Evolutionary conservation across 768 basidiomycete species (phyloP).

Genomic region (Grammothele lineata): DNA sequence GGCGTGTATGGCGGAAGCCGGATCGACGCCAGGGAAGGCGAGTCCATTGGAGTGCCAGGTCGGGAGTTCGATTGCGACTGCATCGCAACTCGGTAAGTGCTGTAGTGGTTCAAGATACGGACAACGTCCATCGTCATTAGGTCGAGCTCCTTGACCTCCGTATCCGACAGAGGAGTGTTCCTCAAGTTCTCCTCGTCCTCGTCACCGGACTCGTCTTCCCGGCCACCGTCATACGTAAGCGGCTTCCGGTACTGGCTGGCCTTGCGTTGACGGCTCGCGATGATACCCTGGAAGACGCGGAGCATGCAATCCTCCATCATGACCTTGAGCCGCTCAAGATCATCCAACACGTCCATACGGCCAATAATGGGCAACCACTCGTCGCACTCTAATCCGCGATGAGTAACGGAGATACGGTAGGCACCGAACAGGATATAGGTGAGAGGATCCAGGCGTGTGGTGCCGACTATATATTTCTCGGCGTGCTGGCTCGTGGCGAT

Average conservation of each 20-base stretch:
- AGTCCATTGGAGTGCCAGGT: constrained; percentile 60
- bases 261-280: constrained; percentile 29
- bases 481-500: constrained; percentile 44
- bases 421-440: constrained; percentile 91
- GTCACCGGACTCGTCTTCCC: constrained; percentile 53
- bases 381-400: constrained; percentile 80
- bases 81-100: constrained; percentile 53
- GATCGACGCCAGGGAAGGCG: constrained; percentile 38
- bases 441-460: constrained; percentile 83
- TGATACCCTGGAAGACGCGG: constrained; percentile 86
- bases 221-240: constrained; percentile 34
- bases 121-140: constrained; percentile 71
- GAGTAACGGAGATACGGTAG: constrained; percentile 64
- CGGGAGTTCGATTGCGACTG: constrained; percentile 62
- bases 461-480: constrained; percentile 71
- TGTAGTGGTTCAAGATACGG: constrained; percentile 65
- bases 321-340: constrained; percentile 75
- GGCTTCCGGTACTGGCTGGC: constrained; percentile 31
- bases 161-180: constrained; percentile 53
- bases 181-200: constrained; percentile 43
- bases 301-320: constrained; percentile 82
- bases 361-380: constrained; percentile 86
- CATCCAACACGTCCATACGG: constrained; percentile 61
- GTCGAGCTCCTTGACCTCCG: constrained; percentile 75
- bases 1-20: constrained; percentile 54